These are phyloP conservation scores for Yarrowia alimentaria DNA, from an alignment of 805 yeast species.

Conservation along the genomic window DNA sequence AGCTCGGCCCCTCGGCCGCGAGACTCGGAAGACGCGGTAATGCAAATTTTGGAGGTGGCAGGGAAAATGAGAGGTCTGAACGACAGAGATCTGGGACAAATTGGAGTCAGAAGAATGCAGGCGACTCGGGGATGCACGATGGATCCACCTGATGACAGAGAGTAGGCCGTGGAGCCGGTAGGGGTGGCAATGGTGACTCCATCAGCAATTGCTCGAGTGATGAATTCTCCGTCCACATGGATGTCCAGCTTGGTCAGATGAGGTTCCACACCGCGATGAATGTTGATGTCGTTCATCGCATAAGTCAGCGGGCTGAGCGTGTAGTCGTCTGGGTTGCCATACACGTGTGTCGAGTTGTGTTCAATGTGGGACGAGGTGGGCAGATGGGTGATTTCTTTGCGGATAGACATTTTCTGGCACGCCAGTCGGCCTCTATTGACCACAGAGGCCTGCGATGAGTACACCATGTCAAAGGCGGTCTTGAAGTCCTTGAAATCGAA, in stretches of 20 bases:
- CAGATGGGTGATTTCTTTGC: slow-evolving; percentile 25
- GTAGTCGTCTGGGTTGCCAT: slow-evolving; percentile 24
- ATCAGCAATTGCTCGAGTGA: slow-evolving; percentile 90
- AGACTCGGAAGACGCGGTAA: slow-evolving; percentile 38
- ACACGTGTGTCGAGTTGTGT: slow-evolving; percentile 14
- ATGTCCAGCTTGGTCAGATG: slow-evolving; percentile 81
- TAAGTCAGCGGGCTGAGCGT: slow-evolving; percentile 46
- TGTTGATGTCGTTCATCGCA: slow-evolving; percentile 89
- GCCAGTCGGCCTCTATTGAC: slow-evolving; percentile 75
- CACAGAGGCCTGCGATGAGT: slow-evolving; percentile 65
- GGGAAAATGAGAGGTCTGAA: slow-evolving; percentile 87
- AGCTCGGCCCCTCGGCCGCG: slow-evolving; percentile 52
- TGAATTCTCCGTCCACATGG: slow-evolving; percentile 75
- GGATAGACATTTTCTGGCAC: slow-evolving; percentile 47
- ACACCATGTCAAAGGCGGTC: slow-evolving; percentile 63
- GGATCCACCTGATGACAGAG: slow-evolving; percentile 86
- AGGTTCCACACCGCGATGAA: slow-evolving; percentile 87
- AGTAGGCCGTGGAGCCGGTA: slow-evolving; percentile 93
- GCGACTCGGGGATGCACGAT: slow-evolving; percentile 88
- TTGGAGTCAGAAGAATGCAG: slow-evolving; percentile 79
- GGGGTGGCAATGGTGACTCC: slow-evolving; percentile 86
- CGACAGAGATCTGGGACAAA: slow-evolving; percentile 87
- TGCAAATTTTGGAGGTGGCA: slow-evolving; percentile 59
- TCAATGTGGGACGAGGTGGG: slow-evolving; percentile 20
- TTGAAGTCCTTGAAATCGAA: slow-evolving; percentile 68